phyloP scores from a whole-genome alignment of 164 flowering plant species.

The Liquidambar formosana region DNA sequence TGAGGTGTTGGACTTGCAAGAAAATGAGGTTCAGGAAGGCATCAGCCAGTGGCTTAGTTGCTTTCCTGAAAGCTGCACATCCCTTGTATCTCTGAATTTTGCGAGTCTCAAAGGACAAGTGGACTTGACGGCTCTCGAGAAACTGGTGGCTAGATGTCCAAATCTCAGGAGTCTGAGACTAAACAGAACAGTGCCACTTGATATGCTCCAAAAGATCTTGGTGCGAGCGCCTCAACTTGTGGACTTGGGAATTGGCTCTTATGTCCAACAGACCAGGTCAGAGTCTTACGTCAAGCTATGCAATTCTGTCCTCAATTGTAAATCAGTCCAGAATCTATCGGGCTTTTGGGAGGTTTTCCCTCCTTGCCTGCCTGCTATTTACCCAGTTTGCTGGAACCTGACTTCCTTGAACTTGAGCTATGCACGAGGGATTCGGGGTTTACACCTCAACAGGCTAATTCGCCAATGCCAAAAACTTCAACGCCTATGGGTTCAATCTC shows the following conservation, averaged over 20 bases:
- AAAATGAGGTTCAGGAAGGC: constrained; percentile 4
- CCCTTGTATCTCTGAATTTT: constrained; percentile 12
- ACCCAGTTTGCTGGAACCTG: background rate
- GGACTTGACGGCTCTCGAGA: constrained; percentile 7
- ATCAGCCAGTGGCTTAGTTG: constrained; percentile 5
- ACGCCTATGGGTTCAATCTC: constrained; percentile 45
- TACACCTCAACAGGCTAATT: constrained; percentile 38
- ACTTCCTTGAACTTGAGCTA: constrained; percentile 14
- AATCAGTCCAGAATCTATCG: background rate
- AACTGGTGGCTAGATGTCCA: constrained; percentile 16
- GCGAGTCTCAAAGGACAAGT: constrained; percentile 3
- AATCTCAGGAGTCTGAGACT: constrained; percentile 10
- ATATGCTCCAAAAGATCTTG: constrained; percentile 5
- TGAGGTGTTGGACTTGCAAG: constrained; percentile 7
- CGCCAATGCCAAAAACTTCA: constrained; percentile 45
- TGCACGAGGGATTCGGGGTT: constrained; percentile 34
- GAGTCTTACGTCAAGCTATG: background rate
- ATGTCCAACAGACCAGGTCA: background rate
- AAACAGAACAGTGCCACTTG: constrained; percentile 7
- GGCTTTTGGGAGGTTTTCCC: background rate
- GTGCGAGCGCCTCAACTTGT: constrained; percentile 7
- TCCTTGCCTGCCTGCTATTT: background rate
- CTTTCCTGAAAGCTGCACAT: constrained; percentile 9
- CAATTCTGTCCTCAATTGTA: background rate
- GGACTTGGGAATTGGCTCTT: constrained; percentile 13